Evolutionary conservation across 371 early-diverging fungal species (phyloP), one percentile per base, ranked within the genome.

Genomic region (Mortierella sp.): DNA sequence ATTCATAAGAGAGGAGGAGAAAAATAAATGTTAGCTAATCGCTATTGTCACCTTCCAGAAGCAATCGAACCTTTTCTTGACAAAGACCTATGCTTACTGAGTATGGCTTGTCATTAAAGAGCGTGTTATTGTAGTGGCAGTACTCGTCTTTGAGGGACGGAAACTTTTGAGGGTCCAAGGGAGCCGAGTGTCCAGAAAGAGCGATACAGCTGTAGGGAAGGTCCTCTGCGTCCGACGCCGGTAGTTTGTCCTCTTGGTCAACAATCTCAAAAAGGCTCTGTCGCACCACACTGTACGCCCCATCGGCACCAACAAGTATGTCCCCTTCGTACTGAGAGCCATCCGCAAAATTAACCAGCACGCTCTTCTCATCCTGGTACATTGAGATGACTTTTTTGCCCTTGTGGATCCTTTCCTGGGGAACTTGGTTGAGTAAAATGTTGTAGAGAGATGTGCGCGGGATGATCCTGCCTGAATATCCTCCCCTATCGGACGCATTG

Each of bases 281-380:
- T 0, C 79, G 73, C 16, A 79, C 69, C 10, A 41, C 55, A 52
- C 79, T 79, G 65, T 79, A 73, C 2, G 74, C 79, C 0, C 79
- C 79, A 43, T 79, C 79, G 19, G 79, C 79, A 0, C 79, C 79
- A 1, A 79, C 70, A 22, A 79, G 43, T 10, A 79, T 73, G 16
- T 53, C 48, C 10, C 73, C 79, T 0, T n/a, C 9, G 61, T 66
- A 24, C 1, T 29, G 26, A 4, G 79, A 45, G 4, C 39, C 52
- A 41, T 78, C 79, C 0, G 66, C 39, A 40, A 69, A 73, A 19
- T 43, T 16, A 2, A 78, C 19, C 1, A 43, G 24, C 0, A 73
- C 73, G 19, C 40, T 55, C 10, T 66, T 44, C 13, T 68, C 48
- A 43, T 78, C 64, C 41, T 78, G 73, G 11, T n/a, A 43, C 1